phyloP scores from a whole-genome alignment of 345 rosid genomes.

The Eucalyptus pauciflora region DNA sequence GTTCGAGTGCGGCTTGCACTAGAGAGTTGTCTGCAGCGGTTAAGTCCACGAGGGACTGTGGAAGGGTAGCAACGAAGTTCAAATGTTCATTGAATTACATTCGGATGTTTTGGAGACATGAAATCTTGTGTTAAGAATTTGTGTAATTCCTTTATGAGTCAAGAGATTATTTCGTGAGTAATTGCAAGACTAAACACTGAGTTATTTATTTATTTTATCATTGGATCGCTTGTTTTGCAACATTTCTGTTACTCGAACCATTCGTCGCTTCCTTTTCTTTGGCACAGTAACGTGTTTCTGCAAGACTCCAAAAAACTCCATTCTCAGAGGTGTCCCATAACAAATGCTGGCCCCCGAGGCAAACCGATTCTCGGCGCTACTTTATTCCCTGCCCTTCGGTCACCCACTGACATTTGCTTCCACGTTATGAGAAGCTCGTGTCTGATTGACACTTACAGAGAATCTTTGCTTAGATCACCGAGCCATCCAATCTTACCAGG shows the following conservation, averaged over 20 bases:
- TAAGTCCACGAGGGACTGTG: fast-evolving
- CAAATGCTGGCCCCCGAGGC: background rate
- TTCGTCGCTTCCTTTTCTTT: background rate
- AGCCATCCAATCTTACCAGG: background rate
- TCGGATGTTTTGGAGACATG: fast-evolving
- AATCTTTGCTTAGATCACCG: background rate
- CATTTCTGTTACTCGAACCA: background rate
- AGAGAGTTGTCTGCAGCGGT: fast-evolving
- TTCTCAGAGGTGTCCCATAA: background rate
- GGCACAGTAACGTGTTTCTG: background rate
- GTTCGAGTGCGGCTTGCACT: background rate
- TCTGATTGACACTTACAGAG: background rate
- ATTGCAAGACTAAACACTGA: fast-evolving
- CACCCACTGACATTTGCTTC: background rate
- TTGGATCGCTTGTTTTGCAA: background rate
- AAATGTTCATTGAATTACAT: background rate
- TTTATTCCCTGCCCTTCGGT: background rate
- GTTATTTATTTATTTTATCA: background rate
- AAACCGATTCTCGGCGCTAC: background rate
- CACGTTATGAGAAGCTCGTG: background rate
- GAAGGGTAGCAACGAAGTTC: background rate
- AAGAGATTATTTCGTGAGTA: fast-evolving
- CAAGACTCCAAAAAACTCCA: background rate
- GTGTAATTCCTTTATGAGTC: background rate
- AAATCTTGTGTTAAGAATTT: background rate